Evolutionary conservation across 169 alveolate species (phyloP).

Genomic region (Plasmodium coatneyi): DNA sequence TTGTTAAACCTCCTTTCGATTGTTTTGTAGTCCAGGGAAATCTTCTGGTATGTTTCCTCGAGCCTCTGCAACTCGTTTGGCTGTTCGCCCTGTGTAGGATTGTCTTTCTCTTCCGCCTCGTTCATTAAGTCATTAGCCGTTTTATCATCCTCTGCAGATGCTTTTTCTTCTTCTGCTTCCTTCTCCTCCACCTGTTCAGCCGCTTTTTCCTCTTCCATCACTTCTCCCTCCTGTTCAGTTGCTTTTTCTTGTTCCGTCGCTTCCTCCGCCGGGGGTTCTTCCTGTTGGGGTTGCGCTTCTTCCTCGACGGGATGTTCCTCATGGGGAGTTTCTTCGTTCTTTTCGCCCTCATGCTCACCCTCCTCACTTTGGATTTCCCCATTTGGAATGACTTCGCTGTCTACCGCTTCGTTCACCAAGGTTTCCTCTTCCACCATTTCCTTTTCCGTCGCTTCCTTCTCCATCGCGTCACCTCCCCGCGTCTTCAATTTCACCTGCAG

Average conservation of each 20-base stretch:
- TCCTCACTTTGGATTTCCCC: not conserved
- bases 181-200: not conserved
- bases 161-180: not conserved
- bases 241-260: not conserved
- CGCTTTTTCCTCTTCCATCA: not conserved
- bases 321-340: not conserved
- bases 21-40: conserved; percentile 56
- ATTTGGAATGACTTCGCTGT: not conserved
- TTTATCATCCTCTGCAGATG: not conserved
- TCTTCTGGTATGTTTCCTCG: conserved; percentile 30
- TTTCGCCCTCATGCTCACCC: not conserved
- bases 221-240: not conserved
- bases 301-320: not conserved
- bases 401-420: not conserved
- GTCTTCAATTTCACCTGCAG: conserved; percentile 27
- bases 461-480: not conserved
- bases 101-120: not conserved
- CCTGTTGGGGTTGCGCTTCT: not conserved
- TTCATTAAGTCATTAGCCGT: not conserved
- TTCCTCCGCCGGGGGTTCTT: not conserved
- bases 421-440: no score
- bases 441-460: not conserved
- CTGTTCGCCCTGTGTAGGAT: not conserved
- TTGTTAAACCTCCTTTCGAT: conserved; percentile 69
- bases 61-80: conserved; percentile 20